phyloP scores from a whole-genome alignment of 2,329 filamentous ascomycete genomes.

The Leptographium wingfieldii region DNA sequence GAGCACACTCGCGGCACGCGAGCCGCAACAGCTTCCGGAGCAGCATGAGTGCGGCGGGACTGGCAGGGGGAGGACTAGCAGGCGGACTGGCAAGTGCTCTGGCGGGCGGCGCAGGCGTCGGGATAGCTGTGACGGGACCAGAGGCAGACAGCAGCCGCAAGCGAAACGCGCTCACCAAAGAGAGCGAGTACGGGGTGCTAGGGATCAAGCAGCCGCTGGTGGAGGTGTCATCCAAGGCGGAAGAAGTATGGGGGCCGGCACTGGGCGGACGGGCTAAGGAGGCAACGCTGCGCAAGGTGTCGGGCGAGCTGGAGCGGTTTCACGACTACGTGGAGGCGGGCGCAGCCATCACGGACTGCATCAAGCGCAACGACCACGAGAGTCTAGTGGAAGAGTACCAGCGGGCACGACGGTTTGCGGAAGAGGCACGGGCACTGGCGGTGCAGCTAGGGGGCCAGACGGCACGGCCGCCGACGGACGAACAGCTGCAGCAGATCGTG shows the following conservation, averaged over 20 bases:
- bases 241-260: slow-evolving; percentile 95
- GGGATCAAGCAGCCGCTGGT: slow-evolving; percentile 81
- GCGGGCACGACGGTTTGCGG: slow-evolving; percentile 67
- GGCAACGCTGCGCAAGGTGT: slow-evolving; percentile 67
- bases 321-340: slow-evolving; percentile 74
- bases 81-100: too few relatives aligned
- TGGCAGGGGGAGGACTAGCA: too few relatives aligned
- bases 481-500: slow-evolving; percentile 74
- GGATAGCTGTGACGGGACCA: slow-evolving; percentile 5
- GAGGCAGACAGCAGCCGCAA: slow-evolving; percentile 40
- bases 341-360: slow-evolving; percentile 64
- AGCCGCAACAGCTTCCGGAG: slow-evolving; percentile 56
- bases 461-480: slow-evolving; percentile 45
- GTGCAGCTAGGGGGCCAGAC: slow-evolving; percentile 29
- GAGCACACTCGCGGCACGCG: slow-evolving; percentile 50
- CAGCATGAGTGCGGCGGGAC: slow-evolving; percentile 19
- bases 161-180: slow-evolving; percentile 85
- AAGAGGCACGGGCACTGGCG: slow-evolving; percentile 61
- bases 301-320: slow-evolving; percentile 64
- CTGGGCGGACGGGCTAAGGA: slow-evolving; percentile 85
- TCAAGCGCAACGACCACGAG: slow-evolving; percentile 86
- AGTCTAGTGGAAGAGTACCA: slow-evolving; percentile 75
- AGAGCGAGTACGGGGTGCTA: slow-evolving; percentile 79
- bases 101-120: neutral
- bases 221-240: slow-evolving; percentile 84